Base-by-base conservation (phyloP, 1,284 basidiomycete species). In the Cryptococcus sp. region DNA sequence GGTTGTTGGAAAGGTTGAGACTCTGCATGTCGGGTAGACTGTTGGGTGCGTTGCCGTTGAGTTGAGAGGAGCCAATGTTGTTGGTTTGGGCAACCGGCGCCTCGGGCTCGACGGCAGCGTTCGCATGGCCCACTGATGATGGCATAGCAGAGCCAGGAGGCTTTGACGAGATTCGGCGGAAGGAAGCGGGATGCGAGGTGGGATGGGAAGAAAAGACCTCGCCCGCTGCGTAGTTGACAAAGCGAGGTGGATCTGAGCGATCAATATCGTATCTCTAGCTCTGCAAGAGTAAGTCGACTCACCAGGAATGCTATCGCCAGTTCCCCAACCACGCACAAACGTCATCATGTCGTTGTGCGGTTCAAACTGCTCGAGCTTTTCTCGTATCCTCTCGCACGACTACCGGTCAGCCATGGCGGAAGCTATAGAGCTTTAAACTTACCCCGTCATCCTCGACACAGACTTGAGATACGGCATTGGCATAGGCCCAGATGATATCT, bases 371-470 rank as follows among this genome's bases (percentile, higher is more conserved):
- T 93, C 89, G 23, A 92, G 78, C 10, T 85, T 78, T 26, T 90
- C 78, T 43, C 92, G 80, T 43, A 92, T 78, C 43, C 84, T 80
- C 73, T 97, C 92, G 70, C 92, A 94, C 2, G 88, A 88, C 91
- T 94, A 24, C 31, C 36, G 4, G 22, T 58, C 34, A 58, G 54
- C 47, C 5, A 34, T 11, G 21, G 5, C 5, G 33, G 24, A 4
- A 42, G 18, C 12, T 12, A 39, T 6, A 21, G 11, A 48, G 22
- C 18, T 10, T 9, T 11, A 50, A 14, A 78, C 84, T 58, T 63
- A 90, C 90, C 79, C 95, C 90, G 67, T 98, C 95, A 66, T 98
- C 94, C 19, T 84, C 79, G 12, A 99, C 93, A 65, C 95, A 98
- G 23, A 97, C 87, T 6, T 88, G 89, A 4, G 92, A 95, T 19